Percentiles rank a stretch among this genome's conserved stretches.
Evolutionary conservation across 1,284 basidiomycete genomes (phyloP).

Genomic region (Pulveroboletus ridleyi): DNA sequence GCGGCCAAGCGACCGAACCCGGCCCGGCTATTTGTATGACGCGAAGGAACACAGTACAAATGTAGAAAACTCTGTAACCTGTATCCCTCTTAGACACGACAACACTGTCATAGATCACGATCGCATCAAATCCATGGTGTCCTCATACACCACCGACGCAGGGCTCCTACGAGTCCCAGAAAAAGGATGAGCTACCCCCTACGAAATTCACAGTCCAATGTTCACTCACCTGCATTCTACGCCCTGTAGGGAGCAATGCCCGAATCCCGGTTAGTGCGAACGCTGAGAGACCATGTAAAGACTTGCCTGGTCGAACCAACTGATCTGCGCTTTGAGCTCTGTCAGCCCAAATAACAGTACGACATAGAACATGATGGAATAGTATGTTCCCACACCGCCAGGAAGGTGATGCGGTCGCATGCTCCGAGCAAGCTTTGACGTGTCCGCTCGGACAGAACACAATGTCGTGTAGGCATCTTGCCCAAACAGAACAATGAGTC

Average conservation of each 20-base stretch:
- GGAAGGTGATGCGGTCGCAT: slow-evolving; percentile 26
- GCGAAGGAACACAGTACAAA: neutral
- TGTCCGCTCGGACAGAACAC: slow-evolving; percentile 44
- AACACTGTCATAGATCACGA: slow-evolving; percentile 7
- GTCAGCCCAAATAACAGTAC: slow-evolving; percentile 36
- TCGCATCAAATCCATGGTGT: slow-evolving; percentile 20
- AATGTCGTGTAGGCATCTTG: slow-evolving; percentile 41
- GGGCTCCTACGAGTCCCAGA: slow-evolving; percentile 37
- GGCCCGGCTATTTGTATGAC: no score
- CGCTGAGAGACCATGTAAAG: neutral
- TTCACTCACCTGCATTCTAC: slow-evolving; percentile 34
- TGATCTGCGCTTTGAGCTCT: slow-evolving; percentile 32
- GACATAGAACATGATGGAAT: slow-evolving; percentile 23
- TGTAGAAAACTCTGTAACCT: neutral
- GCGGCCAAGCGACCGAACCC: no score
- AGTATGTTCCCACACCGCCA: slow-evolving; percentile 37
- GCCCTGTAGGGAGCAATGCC: slow-evolving; percentile 24
- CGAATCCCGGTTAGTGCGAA: slow-evolving; percentile 13
- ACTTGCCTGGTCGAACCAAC: slow-evolving; percentile 28
- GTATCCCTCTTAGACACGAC: neutral
- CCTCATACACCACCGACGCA: slow-evolving; percentile 45
- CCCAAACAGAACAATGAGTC: slow-evolving; percentile 6
- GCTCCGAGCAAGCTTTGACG: slow-evolving; percentile 35
- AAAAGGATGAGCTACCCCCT: neutral
- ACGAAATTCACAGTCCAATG: neutral